Evolutionary conservation across 306 rosid species (phyloP).

Genomic region (Rosa rugosa): DNA sequence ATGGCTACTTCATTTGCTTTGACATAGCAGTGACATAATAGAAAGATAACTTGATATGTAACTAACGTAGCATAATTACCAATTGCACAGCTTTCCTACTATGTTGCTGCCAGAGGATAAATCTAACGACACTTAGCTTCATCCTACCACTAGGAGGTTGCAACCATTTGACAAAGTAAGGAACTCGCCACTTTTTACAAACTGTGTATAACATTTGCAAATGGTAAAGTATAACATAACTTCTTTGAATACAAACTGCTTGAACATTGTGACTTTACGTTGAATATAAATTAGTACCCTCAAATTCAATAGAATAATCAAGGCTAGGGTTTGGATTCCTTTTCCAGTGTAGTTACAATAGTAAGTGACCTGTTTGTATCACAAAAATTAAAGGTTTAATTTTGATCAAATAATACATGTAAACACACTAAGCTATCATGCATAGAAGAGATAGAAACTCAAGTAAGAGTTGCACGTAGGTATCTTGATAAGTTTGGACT

Average conservation of each 20-base stretch:
- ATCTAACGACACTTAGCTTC: no score
- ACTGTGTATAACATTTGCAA: no score
- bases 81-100: no score
- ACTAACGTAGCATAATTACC: no score
- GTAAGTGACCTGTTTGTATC: neutral
- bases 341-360: neutral
- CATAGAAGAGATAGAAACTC: neutral
- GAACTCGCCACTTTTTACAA: no score
- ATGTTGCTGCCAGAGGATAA: no score
- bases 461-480: constrained; percentile 14
- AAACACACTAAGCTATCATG: neutral
- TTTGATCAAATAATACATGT: neutral
- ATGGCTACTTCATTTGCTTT: no score
- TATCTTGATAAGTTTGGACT: constrained; percentile 36
- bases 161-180: no score
- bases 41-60: no score
- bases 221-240: no score
- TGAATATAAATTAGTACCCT: neutral
- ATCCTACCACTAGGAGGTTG: no score
- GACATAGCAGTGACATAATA: no score
- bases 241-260: neutral
- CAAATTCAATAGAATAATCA: neutral
- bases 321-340: neutral
- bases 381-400: neutral
- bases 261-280: neutral